Evolutionary conservation across 495 filamentous ascomycete genomes (phyloP).

Genomic region (Penicillium bovifimosum): DNA sequence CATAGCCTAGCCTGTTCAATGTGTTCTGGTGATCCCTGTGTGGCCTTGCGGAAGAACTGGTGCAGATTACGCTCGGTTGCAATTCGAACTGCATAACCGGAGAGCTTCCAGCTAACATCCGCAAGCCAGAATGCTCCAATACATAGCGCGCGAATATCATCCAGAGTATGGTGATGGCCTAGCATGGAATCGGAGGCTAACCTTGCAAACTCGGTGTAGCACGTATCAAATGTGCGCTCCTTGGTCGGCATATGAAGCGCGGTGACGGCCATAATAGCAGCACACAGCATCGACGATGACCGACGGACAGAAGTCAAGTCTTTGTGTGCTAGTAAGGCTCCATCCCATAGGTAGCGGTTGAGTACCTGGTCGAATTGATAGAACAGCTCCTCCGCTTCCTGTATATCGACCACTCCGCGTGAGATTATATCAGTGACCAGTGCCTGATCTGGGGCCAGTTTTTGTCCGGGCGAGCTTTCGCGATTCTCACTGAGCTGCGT

Average conservation of each 20-base stretch:
- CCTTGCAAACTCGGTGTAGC: constrained; percentile 48
- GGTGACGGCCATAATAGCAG: constrained; percentile 48
- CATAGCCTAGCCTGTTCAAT: constrained; percentile 43
- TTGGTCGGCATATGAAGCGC: constrained; percentile 47
- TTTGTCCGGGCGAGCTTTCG: constrained; percentile 32
- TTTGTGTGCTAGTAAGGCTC: constrained; percentile 41
- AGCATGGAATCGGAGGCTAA: constrained; percentile 50
- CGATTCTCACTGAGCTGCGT: constrained; percentile 49
- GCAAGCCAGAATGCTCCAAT: constrained; percentile 53
- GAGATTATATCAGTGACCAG: constrained; percentile 51
- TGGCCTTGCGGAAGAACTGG: constrained; percentile 46
- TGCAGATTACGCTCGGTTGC: constrained; percentile 49
- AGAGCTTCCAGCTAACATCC: constrained; percentile 53
- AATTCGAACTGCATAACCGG: constrained; percentile 52
- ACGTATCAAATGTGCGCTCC: constrained; percentile 44
- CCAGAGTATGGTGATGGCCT: constrained; percentile 43
- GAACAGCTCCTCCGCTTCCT: constrained; percentile 48
- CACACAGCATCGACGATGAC: constrained; percentile 46
- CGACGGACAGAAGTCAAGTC: constrained; percentile 40
- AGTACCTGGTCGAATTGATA: constrained; percentile 47
- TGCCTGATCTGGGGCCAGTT: constrained; percentile 33
- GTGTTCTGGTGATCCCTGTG: constrained; percentile 42
- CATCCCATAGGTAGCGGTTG: constrained; percentile 51
- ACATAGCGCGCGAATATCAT: constrained; percentile 49
- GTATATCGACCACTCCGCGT: constrained; percentile 39